Conservation (phyloP, 768 basidiomycete species). For the Trametes gibbosa region DNA sequence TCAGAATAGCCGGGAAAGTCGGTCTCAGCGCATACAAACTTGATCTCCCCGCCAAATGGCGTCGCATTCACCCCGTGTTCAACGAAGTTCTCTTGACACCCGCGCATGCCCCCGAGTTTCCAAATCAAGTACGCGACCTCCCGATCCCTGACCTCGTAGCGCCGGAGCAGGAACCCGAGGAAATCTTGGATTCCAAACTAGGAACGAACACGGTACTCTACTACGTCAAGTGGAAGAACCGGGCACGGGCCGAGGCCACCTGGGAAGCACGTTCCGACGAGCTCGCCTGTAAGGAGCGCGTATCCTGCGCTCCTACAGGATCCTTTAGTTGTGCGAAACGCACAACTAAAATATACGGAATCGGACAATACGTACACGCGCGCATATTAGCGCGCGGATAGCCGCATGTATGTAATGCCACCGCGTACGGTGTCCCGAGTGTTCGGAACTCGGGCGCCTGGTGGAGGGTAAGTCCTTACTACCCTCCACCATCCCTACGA, state of each 20-base stretch:
- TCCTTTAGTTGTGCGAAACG: too few species aligned
- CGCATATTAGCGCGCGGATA: too few species aligned
- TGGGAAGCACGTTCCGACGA: background rate
- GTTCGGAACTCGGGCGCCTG: too few species aligned
- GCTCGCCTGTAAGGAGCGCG: too few species aligned
- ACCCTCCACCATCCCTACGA: too few species aligned
- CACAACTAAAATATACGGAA: too few species aligned
- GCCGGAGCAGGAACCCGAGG: slow-evolving; percentile 14
- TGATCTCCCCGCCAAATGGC: slow-evolving; percentile 22
- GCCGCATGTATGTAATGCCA: too few species aligned
- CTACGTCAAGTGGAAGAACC: slow-evolving; percentile 29
- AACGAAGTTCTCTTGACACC: slow-evolving; percentile 17
- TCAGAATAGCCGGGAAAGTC: slow-evolving; percentile 25
- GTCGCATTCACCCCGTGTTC: slow-evolving; percentile 29
- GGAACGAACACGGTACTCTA: slow-evolving; percentile 20
- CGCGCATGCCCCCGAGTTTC: slow-evolving; percentile 7
- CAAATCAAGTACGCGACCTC: slow-evolving; percentile 9
- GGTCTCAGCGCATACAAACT: slow-evolving; percentile 24
- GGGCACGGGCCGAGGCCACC: slow-evolving; percentile 14
- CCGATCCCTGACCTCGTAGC: slow-evolving; percentile 5
- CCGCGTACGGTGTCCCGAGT: too few species aligned
- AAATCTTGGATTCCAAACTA: slow-evolving; percentile 20
- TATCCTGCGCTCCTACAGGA: too few species aligned
- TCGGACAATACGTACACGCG: too few species aligned
- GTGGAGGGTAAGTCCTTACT: too few species aligned